These are phyloP conservation scores for Strigomonas culicis DNA, from an alignment of 208 protist species.

Conservation along the genomic window DNA sequence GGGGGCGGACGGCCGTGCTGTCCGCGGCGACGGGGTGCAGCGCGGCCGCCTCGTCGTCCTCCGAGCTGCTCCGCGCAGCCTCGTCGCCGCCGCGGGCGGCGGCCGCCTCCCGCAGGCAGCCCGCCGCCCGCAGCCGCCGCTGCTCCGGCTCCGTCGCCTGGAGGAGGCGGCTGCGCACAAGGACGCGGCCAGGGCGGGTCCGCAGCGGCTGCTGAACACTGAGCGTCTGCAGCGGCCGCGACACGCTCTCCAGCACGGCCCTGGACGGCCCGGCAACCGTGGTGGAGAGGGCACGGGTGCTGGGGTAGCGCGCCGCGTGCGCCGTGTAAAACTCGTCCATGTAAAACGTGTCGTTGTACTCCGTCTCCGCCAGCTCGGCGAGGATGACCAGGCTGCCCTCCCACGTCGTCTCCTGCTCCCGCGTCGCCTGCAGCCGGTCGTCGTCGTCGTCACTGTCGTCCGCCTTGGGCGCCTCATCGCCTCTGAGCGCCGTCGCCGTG, in stretches of 20 bases:
- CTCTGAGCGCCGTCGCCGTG: neutral
- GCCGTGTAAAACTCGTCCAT: conserved; percentile 87
- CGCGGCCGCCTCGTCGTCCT: conserved; percentile 9
- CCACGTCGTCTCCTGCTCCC: conserved; percentile 58
- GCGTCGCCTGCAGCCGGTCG: conserved; percentile 5
- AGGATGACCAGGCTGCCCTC: conserved; percentile 76
- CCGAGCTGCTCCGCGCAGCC: neutral
- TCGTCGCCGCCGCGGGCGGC: neutral
- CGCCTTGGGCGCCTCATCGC: neutral
- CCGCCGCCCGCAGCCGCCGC: conserved; percentile 27
- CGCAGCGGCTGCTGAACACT: conserved; percentile 51
- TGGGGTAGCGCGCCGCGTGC: conserved; percentile 62
- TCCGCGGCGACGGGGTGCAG: no score
- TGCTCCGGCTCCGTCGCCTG: conserved; percentile 33
- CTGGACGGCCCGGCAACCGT: conserved; percentile 1
- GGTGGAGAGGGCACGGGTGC: conserved; percentile 20
- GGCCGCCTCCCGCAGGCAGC: conserved; percentile 9
- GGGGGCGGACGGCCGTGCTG: conserved; percentile 15
- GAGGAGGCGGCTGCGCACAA: conserved; percentile 51
- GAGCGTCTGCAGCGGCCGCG: conserved; percentile 51
- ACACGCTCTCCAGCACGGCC: conserved; percentile 24
- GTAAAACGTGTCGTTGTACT: conserved; percentile 85
- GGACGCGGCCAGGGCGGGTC: conserved; percentile 36
- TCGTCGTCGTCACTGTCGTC: conserved; percentile 21
- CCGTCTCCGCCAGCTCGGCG: conserved; percentile 56